A percentile compares a stretch with the other conserved stretches of the same genome.
Evolutionary conservation across 2,329 filamentous ascomycete genomes (phyloP).

Genomic region (Fusarium ramigenum): DNA sequence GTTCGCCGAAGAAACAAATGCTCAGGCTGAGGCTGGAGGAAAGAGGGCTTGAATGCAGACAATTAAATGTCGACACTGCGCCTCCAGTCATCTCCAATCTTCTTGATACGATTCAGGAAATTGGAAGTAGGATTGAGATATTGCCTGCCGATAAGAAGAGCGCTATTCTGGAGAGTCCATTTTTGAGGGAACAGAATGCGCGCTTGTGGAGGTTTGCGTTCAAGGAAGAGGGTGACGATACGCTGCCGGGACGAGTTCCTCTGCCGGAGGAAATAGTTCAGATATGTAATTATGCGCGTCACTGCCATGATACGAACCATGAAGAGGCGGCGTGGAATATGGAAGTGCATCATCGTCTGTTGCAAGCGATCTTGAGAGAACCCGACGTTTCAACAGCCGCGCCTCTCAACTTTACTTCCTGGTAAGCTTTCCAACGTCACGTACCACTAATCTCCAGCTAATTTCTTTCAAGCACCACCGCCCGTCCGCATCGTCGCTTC

Average conservation of each 20-base stretch:
- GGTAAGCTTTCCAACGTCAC: not conserved
- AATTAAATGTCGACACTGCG: not conserved
- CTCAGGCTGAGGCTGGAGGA: conserved; percentile 12
- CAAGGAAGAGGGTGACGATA: not conserved
- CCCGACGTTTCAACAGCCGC: not conserved
- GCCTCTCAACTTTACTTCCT: conserved; percentile 9
- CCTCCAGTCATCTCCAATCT: not conserved
- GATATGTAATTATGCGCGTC: not conserved
- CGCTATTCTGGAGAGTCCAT: not conserved
- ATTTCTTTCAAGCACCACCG: conserved; percentile 16
- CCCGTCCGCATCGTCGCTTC: not conserved
- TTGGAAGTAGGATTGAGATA: conserved; percentile 19
- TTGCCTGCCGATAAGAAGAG: not conserved
- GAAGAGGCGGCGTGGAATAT: conserved; percentile 29
- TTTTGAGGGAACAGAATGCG: not conserved
- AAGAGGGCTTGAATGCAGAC: conserved; percentile 12
- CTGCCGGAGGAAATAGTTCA: conserved; percentile 1
- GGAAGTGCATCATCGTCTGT: conserved; percentile 29
- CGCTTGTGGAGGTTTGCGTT: conserved; percentile 24
- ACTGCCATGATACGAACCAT: conserved; percentile 17
- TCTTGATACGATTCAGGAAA: conserved; percentile 13
- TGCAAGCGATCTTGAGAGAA: conserved; percentile 10
- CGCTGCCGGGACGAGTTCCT: conserved; percentile 18
- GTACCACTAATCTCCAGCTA: rapidly evolving
- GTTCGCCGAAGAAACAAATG: conserved; percentile 30